Conservation (phyloP, 208 protist genomes). For the Leishmania braziliensis region DNA sequence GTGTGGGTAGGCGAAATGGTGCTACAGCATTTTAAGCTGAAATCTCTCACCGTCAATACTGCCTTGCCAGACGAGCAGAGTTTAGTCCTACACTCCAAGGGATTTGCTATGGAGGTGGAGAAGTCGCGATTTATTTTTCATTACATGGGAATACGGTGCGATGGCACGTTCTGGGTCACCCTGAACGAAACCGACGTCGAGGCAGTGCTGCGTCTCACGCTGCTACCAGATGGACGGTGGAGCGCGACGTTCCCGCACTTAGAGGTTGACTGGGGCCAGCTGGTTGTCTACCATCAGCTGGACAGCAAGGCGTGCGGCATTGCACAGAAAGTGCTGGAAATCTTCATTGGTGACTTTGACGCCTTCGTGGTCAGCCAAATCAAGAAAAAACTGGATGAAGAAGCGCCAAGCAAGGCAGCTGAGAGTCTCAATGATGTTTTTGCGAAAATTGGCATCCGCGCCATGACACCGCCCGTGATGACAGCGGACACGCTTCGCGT, state of each 20-base stretch:
- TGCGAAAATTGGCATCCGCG: constrained; percentile 1
- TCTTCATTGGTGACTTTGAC: constrained; percentile 68
- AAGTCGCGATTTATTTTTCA: constrained; percentile 55
- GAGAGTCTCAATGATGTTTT: constrained; percentile 27
- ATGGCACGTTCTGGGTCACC: constrained; percentile 37
- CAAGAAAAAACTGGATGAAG: constrained; percentile 37
- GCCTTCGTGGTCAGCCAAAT: constrained; percentile 39
- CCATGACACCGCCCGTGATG: constrained; percentile 35
- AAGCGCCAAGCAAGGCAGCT: constrained; percentile 23
- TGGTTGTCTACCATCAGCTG: constrained; percentile 52
- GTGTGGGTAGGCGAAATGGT: constrained; percentile 51
- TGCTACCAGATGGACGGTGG: constrained; percentile 40
- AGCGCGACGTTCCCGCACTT: constrained; percentile 23
- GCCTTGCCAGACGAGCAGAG: constrained; percentile 30
- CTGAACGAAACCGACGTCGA: constrained; percentile 38
- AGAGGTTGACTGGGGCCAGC: constrained; percentile 41
- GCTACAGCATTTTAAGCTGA: constrained; percentile 40
- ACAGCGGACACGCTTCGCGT: constrained; percentile 31
- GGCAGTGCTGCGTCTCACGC: constrained; percentile 23
- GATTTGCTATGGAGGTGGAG: constrained; percentile 42
- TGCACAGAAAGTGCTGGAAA: constrained; percentile 42
- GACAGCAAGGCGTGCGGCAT: constrained; percentile 42
- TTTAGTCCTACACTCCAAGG: constrained; percentile 22
- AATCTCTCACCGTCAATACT: constrained; percentile 22
- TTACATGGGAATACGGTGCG: constrained; percentile 29